phyloP scores from a whole-genome alignment of 495 filamentous ascomycete species.

The Cercophora scortea region DNA sequence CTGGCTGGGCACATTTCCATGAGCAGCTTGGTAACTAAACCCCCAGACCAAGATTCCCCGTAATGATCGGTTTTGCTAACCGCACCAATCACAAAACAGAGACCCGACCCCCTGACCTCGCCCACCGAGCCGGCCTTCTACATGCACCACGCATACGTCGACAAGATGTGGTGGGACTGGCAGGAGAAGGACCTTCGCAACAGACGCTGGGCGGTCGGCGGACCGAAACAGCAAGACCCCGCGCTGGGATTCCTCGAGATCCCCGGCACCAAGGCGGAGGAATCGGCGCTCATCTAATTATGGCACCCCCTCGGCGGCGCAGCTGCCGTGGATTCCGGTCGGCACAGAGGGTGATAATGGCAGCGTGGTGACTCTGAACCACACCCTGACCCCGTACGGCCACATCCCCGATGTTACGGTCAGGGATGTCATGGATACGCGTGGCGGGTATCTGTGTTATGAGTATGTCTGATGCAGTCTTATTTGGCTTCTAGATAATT shows the following conservation, averaged over 20 bases:
- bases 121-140: conserved; percentile 1
- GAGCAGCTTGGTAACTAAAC: conserved; percentile 7
- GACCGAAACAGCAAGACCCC: neutral
- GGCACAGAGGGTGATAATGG: conserved; percentile 41
- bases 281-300: neutral
- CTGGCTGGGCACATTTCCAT: conserved; percentile 26
- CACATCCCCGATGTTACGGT: conserved; percentile 11
- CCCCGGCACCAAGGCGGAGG: neutral
- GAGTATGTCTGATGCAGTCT: conserved; percentile 15
- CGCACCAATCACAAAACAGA: neutral
- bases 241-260: neutral
- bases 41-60: no score
- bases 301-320: neutral
- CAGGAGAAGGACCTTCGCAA: conserved; percentile 17
- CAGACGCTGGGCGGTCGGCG: neutral
- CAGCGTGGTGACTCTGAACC: conserved; percentile 34
- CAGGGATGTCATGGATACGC: conserved; percentile 29
- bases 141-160: conserved; percentile 2
- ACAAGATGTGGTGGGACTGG: conserved; percentile 4
- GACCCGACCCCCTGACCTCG: neutral
- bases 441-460: conserved; percentile 26
- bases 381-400: conserved; percentile 9
- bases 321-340: conserved; percentile 13
- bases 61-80: no score
- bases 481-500: no score